Evolutionary conservation across 345 rosid genomes (phyloP), one percentile per base, ranked within the genome.

Genomic region (Arabis hirsuta): DNA sequence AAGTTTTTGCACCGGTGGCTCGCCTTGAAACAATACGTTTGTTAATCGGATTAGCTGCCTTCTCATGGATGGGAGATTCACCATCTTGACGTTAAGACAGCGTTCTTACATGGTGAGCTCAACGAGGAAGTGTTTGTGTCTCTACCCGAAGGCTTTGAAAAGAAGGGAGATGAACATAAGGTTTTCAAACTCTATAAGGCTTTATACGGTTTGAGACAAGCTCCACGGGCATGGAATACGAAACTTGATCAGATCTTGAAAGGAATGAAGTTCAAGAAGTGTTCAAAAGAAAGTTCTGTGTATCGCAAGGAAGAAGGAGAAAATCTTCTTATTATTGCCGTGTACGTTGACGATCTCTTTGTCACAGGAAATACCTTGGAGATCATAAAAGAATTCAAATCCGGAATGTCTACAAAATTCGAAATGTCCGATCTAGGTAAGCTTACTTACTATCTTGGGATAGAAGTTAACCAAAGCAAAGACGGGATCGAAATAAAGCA

Each of bases 221-320:
- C 65, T 12, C 50, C 65, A 7, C 8, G 65, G 5, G 65, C 50
- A 0, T 39, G 65, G 65, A 60, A 60, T 14, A 34, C 50, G 2
- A 60, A 55, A 11, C 47, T 38, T 14, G 65, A 60, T 22, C 36
- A 62, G 11, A 36, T 43, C 1, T 27, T 62, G 0, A 44, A 44
- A 9, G 52, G 7, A 0, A 12, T 62, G 22, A 26, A 24, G 39
- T 62, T 62, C 5, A 12, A 22, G 0, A 62, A 12, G 1, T 45
- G 53, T 5, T 2, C 3, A 3, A 41, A 41, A 5, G 41, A 44
- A 7, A 39, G 10, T 7, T 22, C 26, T 0, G 24, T 44, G 12
- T 24, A 51, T 10, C 55, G 27, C 1, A 51, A 51, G 13, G n/a
- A 51, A 11, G n/a, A 51, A 51, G n/a, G 55, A 20, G 27, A 5